These are phyloP conservation scores for Anisodus acutangulus DNA, from an alignment of 257 asterid species.

Conservation along the genomic window DNA sequence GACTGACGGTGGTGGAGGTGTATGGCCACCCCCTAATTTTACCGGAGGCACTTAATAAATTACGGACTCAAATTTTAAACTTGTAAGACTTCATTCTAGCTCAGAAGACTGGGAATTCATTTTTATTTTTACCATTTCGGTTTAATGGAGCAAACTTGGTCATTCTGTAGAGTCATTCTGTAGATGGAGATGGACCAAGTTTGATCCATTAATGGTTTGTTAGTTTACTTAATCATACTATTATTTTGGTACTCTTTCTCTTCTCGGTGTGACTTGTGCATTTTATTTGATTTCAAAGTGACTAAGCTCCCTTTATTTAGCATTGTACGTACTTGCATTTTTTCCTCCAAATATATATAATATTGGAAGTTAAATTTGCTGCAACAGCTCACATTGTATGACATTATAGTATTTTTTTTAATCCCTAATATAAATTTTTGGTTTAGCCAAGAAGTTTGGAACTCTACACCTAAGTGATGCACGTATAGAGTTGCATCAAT, in stretches of 20 bases:
- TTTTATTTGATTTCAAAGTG: neutral
- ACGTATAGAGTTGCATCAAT: neutral
- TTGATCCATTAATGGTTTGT: constrained; percentile 67
- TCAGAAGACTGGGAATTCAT: neutral
- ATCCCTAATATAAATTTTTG: no score
- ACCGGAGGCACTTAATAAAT: constrained; percentile 43
- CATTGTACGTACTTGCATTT: no score
- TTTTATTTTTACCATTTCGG: neutral
- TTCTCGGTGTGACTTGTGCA: neutral
- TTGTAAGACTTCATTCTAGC: neutral
- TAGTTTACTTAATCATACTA: neutral
- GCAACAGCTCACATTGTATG: neutral
- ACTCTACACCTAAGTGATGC: neutral
- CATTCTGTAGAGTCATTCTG: constrained; percentile 48
- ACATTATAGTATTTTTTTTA: no score
- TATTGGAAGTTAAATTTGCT: no score
- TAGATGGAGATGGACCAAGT: constrained; percentile 65
- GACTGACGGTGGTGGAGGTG: constrained; percentile 62
- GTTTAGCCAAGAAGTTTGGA: neutral
- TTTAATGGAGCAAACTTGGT: constrained; percentile 87
- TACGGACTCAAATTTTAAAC: neutral
- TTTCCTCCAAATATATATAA: no score
- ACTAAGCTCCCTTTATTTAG: no score
- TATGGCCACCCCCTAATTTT: constrained; percentile 75
- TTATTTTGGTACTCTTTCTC: neutral